phyloP scores from a whole-genome alignment of 345 rosid species.

The Eucalyptus sp. region DNA sequence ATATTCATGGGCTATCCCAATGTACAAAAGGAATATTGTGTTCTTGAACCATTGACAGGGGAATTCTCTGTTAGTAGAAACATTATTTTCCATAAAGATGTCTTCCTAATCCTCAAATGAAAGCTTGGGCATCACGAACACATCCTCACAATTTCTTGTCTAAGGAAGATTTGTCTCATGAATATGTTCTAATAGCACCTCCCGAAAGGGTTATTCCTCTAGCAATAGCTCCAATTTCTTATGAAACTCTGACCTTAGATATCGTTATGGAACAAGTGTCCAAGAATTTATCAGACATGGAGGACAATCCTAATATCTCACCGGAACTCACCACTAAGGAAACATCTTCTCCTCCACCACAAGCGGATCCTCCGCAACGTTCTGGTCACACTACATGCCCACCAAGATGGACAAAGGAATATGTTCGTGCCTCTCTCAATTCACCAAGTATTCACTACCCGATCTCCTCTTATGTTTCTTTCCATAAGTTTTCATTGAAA shows the following conservation, averaged over 20 bases:
- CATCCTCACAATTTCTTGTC: background rate
- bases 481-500: background rate
- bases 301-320: background rate
- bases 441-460: fast-evolving
- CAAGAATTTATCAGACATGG: too few species aligned
- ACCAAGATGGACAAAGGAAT: background rate
- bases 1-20: background rate
- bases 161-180: background rate
- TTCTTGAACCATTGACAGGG: background rate
- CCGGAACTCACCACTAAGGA: too few species aligned
- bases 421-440: background rate
- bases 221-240: too few species aligned
- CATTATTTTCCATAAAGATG: too few species aligned
- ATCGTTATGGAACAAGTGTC: too few species aligned
- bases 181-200: too few species aligned
- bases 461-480: background rate
- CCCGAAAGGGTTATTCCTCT: too few species aligned
- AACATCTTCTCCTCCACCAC: background rate
- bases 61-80: background rate
- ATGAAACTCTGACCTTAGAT: too few species aligned
- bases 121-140: too few species aligned
- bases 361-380: background rate
- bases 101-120: background rate
- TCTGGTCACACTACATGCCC: fast-evolving
- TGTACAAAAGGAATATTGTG: too few species aligned